Conservation (phyloP, 768 basidiomycete species). For the Ramaria rubella region DNA sequence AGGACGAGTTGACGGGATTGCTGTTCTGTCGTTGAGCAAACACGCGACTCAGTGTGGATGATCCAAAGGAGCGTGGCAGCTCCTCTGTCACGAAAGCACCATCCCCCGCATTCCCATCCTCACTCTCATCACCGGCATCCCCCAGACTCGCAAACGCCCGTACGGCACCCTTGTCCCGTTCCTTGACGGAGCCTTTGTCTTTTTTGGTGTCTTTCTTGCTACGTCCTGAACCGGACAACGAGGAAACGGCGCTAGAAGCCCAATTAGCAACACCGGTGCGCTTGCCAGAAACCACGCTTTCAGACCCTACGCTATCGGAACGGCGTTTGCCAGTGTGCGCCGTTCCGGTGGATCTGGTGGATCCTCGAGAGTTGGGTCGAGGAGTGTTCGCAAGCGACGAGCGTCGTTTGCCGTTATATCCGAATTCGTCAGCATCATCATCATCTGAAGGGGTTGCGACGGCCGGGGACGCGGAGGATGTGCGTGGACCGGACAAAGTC, state of each 20-base stretch:
- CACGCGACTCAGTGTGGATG: constrained; percentile 16
- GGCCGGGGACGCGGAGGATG: not conserved
- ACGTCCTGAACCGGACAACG: constrained; percentile 17
- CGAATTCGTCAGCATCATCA: not conserved
- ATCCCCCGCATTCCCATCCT: constrained; percentile 24
- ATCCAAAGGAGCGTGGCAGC: constrained; percentile 33
- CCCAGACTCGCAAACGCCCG: constrained; percentile 54
- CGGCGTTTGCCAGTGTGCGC: not conserved
- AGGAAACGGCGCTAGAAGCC: constrained; percentile 7
- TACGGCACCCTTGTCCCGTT: constrained; percentile 39
- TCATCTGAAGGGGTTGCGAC: not conserved
- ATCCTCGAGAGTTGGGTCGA: constrained; percentile 8
- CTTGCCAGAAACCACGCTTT: not conserved
- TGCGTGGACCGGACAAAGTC: constrained; percentile 3
- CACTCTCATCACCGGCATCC: constrained; percentile 37
- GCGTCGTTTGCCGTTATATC: not conserved
- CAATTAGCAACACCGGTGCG: constrained; percentile 7
- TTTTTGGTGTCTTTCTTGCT: constrained; percentile 27
- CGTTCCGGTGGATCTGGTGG: not conserved
- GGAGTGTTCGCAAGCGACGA: not conserved
- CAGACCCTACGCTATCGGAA: not conserved
- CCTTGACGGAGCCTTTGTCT: constrained; percentile 33
- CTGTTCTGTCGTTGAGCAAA: constrained; percentile 3
- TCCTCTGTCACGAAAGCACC: constrained; percentile 12
- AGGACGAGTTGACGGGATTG: not conserved